A percentile compares a stretch with the other conserved stretches of the same genome.
phyloP scores from a whole-genome alignment of 495 filamentous ascomycete species.

The Xylaria acuta region DNA sequence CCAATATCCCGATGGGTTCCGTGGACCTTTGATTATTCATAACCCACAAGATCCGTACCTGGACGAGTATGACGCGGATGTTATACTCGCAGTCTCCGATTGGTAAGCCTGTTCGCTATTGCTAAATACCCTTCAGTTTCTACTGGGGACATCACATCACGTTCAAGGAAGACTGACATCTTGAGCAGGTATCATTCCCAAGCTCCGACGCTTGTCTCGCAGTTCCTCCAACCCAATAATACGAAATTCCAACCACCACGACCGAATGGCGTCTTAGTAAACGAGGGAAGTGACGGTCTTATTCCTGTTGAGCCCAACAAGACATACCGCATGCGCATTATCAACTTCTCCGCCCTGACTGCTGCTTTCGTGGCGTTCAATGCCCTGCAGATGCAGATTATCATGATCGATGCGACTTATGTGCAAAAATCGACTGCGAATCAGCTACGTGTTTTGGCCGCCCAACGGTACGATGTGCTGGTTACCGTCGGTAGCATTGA shows the following conservation, averaged over 20 bases:
- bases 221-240: constrained; percentile 61
- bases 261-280: constrained; percentile 68
- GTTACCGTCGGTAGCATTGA: constrained; percentile 40
- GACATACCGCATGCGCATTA: constrained; percentile 77
- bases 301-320: constrained; percentile 69
- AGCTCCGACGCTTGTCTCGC: constrained; percentile 59
- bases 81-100: constrained; percentile 63
- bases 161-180: constrained; percentile 54
- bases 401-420: constrained; percentile 57
- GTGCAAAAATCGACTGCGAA: constrained; percentile 42
- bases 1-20: constrained; percentile 80
- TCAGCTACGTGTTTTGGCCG: constrained; percentile 58
- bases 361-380: constrained; percentile 67
- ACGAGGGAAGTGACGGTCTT: constrained; percentile 65
- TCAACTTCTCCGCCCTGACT: constrained; percentile 73
- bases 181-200: constrained; percentile 67
- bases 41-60: constrained; percentile 68
- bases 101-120: constrained; percentile 50
- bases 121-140: too few species aligned
- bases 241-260: constrained; percentile 62
- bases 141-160: too few species aligned
- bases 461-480: constrained; percentile 71
- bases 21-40: constrained; percentile 74
- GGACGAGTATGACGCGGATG: constrained; percentile 71
- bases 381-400: constrained; percentile 67